These are phyloP conservation scores for Oidiodendron maius DNA, from an alignment of 495 filamentous ascomycete genomes.

Conservation along the genomic window DNA sequence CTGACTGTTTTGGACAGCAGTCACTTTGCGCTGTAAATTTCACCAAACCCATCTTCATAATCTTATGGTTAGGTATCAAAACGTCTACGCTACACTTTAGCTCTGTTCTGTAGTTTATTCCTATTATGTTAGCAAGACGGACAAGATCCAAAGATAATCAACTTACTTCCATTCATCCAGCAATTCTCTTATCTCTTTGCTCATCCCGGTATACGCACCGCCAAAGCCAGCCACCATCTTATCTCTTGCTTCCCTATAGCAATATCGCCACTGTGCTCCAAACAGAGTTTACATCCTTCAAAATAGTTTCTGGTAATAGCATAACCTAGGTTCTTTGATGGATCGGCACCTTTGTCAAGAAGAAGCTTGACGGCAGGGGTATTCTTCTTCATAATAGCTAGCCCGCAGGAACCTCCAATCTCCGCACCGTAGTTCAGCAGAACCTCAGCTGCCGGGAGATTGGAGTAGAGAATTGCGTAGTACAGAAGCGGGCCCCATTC, in stretches of 20 bases:
- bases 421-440: slow-evolving; percentile 2
- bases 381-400: not conserved
- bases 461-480: not conserved
- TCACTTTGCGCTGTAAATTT: not conserved
- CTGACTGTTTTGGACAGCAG: not conserved
- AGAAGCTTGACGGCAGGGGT: not conserved
- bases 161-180: not conserved
- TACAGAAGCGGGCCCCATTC: not conserved
- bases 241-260: not conserved
- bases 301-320: not conserved
- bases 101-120: not conserved
- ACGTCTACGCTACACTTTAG: not conserved
- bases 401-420: not conserved
- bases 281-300: not conserved
- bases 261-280: not conserved
- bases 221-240: not conserved
- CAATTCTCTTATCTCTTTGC: not conserved
- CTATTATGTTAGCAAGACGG: not conserved
- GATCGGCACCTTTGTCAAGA: not conserved
- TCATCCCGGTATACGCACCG: not conserved
- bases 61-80: not conserved
- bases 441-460: not conserved
- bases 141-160: not conserved
- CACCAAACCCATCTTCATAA: not conserved
- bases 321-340: not conserved